Base-by-base conservation (phyloP, 106 monocot species). In the Cymbidium sinense region DNA sequence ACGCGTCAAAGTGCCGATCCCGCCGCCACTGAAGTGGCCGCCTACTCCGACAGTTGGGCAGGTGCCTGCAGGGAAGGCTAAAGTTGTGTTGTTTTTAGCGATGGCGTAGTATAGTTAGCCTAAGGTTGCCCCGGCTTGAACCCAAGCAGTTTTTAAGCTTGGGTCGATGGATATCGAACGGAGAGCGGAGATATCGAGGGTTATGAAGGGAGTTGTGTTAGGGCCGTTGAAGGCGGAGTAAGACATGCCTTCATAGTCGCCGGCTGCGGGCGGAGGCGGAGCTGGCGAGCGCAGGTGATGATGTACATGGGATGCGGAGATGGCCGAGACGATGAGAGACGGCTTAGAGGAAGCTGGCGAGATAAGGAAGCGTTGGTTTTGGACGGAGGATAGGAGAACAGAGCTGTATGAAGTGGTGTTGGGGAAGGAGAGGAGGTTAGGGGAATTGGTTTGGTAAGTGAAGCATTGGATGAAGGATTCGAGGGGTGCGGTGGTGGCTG, bases 161-260 rank as follows among this genome's bases (percentile, higher is more conserved):
- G 30, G 15, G 79, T 89, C 84, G 39, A 89, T 77, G 27, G 74
- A 54, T n/a, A 89, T 31, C 5, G 64, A 72, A 6, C 81, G 77
- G 23, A 89, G 77, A 36, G 76, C 82, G 15, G 64, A 75, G 44
- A 93, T 81, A 50, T 92, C 87, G 50, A 92, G 5, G 41, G 77
- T 5, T 28, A 81, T 31, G 35, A 83, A 83, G 0, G 31, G 35
- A 7, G 34, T 7, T 1, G 31, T 0, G 6, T 34, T 34, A 5
- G 70, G 34, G 19, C 28, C n/a, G 25, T 27, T n/a, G 72, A 85
- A 81, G 21, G 72, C 77, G n/a, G 71, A 36, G 77, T 86, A 91
- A 13, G 91, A 91, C 77, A 91, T 74, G 54, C 84, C 91, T 67
- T 88, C 91, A 55, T 86, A 88, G 82, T 91, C 91, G 6, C 91